Base-by-base conservation (phyloP, 352 stramenopile species). In the Pythium dissotocum region DNA sequence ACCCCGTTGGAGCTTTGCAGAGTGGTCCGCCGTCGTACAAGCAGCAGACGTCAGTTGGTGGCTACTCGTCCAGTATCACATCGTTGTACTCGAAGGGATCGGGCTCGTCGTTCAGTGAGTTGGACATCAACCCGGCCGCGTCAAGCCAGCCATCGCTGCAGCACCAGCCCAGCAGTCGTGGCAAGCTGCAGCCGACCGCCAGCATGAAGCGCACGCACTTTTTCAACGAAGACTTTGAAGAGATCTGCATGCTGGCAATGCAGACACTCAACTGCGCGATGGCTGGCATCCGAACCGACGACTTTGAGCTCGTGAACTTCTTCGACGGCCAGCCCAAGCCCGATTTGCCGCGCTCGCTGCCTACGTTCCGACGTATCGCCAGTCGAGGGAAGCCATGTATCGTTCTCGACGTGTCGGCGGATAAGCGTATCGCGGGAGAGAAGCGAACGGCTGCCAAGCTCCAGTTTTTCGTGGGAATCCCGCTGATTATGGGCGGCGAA, bases 201-300 rank as follows among this genome's bases (percentile, higher is more conserved):
- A 64, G 63, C 40, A 42, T 59, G 52, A 81, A 82, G 52, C 87
- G 87, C 10, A 90, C 91, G 32, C 77, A 88, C 68, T 96, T 91
- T 68, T 92, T 96, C 70, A 96, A 96, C 67, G 87, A 93, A 46
- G 88, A 96, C 59, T 91, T 96, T 67, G 86, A 91, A 35, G 87
- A 96, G 70, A 94, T 96, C 54, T 96, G 88, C 54, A 82, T 93
- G 78, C 71, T 94, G 24, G 88, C 88, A 2, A 96, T 96, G 88
- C 80, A 96, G 69, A 94, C 83, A 56, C 74, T 96, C 21, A 75
- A 88, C 33, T 96, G 88, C 40, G 85, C 88, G 8, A 94, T 96
- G 85, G 88, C 87, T 5, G 88, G 88, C 24, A 95, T 96, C 55
- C 88, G 88, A 55, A 96, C 87, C 0, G 87, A 93, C 65, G 81